Conservation (phyloP, 371 early-diverging fungal genomes). For the Vairimorpha necatrix region DNA sequence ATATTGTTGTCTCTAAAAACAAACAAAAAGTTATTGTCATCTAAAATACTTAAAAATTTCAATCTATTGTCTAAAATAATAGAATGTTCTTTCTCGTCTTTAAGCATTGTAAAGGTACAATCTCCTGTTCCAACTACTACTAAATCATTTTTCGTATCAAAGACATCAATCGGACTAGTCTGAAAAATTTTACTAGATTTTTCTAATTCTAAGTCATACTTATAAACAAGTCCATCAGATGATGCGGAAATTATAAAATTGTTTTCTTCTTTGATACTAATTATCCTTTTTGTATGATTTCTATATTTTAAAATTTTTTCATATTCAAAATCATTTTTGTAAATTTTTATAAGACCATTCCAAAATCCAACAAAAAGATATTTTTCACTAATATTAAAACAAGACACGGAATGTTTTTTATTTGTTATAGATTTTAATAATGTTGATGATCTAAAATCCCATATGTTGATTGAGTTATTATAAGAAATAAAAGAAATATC, state of each 20-base stretch:
- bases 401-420: not conserved
- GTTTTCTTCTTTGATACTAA: not conserved
- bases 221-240: not conserved
- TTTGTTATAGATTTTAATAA: not conserved
- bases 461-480: not conserved
- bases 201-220: not conserved
- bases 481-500: not conserved
- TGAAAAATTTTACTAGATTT: not conserved
- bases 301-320: not conserved
- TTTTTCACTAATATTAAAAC: not conserved
- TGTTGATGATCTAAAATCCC: not conserved
- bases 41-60: not conserved
- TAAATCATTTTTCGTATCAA: not conserved
- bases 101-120: not conserved
- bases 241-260: not conserved
- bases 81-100: not conserved
- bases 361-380: not conserved
- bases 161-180: not conserved
- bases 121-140: not conserved
- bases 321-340: not conserved
- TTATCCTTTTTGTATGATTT: not conserved
- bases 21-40: not conserved
- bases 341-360: not conserved
- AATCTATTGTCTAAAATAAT: not conserved
- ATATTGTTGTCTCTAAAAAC: not conserved